Evolutionary conservation across 306 rosid genomes (phyloP).

Genomic region (Luffa aegyptiaca): DNA sequence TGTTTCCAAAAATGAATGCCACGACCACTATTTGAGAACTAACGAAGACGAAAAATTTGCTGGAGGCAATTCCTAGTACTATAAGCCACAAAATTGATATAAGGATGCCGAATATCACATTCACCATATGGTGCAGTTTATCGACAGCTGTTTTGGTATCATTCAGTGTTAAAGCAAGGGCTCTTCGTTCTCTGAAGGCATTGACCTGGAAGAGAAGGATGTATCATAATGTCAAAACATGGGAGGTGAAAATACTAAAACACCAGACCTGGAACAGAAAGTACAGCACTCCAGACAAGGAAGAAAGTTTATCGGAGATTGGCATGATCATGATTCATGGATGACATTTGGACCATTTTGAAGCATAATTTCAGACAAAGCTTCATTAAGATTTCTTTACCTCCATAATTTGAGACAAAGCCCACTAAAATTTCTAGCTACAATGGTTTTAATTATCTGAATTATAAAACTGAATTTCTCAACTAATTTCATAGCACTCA

Average conservation of each 20-base stretch:
- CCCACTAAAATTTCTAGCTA: not conserved
- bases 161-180: conserved; percentile 82
- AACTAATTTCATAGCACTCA: not conserved
- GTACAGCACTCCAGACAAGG: not conserved
- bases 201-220: conserved; percentile 44
- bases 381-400: not conserved
- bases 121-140: conserved; percentile 69
- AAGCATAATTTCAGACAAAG: not conserved
- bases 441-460: not conserved
- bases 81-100: conserved; percentile 59
- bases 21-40: conserved; percentile 82
- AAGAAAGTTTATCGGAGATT: not conserved
- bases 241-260: not conserved
- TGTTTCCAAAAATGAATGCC: conserved; percentile 84
- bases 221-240: not conserved
- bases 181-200: conserved; percentile 89
- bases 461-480: not conserved
- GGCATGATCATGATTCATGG: not conserved
- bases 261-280: not conserved
- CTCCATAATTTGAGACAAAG: not conserved
- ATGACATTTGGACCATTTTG: not conserved
- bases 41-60: conserved; percentile 50
- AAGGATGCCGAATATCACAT: conserved; percentile 42
- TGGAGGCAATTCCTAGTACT: conserved; percentile 62
- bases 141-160: conserved; percentile 96